These are phyloP conservation scores for Penicillium sp. DNA, from an alignment of 2,329 filamentous ascomycete species.

Conservation along the genomic window DNA sequence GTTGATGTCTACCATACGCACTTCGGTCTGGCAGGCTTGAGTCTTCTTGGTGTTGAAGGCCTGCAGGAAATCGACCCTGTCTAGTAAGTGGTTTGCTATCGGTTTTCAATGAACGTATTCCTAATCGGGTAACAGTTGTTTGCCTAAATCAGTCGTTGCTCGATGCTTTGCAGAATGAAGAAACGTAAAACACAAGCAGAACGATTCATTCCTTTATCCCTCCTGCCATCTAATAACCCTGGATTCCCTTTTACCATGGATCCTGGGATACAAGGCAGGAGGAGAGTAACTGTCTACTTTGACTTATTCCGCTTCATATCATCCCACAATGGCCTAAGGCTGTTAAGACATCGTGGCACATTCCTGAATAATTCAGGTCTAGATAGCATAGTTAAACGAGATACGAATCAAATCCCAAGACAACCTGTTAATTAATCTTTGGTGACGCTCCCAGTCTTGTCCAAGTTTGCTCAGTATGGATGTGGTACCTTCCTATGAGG, in stretches of 20 bases:
- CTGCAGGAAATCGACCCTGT: constrained; percentile 80
- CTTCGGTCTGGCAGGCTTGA: constrained; percentile 86
- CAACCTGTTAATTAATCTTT: background rate
- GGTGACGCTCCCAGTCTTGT: background rate
- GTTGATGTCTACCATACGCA: constrained; percentile 96
- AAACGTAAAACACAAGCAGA: constrained; percentile 17
- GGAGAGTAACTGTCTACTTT: constrained; percentile 51
- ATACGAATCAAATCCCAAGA: background rate
- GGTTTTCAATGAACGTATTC: background rate
- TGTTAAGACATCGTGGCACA: constrained; percentile 44
- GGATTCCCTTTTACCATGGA: constrained; percentile 52
- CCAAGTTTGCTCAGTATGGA: background rate
- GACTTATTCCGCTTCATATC: constrained; percentile 44
- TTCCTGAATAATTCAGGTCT: constrained; percentile 6
- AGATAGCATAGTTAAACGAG: constrained; percentile 1
- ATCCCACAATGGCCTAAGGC: constrained; percentile 38
- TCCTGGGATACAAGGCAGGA: constrained; percentile 71
- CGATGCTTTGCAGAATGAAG: constrained; percentile 53
- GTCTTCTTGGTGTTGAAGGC: constrained; percentile 74
- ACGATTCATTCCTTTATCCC: constrained; percentile 29
- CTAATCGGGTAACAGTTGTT: constrained; percentile 53
- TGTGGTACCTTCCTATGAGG: background rate
- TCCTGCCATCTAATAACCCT: constrained; percentile 73
- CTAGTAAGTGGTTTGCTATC: constrained; percentile 61
- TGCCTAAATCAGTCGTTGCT: constrained; percentile 68